Evolutionary conservation across 805 yeast genomes (phyloP).

Genomic region (Wickerhamomyces subpelliculosus): DNA sequence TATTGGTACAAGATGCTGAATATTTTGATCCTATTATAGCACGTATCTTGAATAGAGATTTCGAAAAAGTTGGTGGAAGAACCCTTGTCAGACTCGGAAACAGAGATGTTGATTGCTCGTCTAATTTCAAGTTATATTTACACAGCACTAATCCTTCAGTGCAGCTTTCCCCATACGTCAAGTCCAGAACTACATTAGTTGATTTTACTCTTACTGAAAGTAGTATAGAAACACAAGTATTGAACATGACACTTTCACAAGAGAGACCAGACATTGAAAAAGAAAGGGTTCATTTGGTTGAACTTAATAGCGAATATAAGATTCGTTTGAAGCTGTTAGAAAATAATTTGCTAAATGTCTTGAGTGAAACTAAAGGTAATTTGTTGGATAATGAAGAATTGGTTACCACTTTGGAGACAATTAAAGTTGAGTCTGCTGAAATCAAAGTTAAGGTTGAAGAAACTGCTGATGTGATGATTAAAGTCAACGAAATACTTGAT

Average conservation of each 20-base stretch:
- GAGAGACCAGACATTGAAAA: conserved; percentile 63
- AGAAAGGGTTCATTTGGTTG: conserved; percentile 46
- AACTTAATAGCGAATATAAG: conserved; percentile 53
- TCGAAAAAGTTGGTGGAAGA: conserved; percentile 64
- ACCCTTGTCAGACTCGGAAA: conserved; percentile 52
- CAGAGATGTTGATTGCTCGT: conserved; percentile 58
- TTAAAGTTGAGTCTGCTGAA: conserved; percentile 56
- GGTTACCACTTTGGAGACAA: conserved; percentile 49
- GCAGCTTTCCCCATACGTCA: conserved; percentile 44
- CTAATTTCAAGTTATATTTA: conserved; percentile 53
- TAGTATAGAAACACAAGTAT: conserved; percentile 55
- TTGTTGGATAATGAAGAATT: conserved; percentile 64
- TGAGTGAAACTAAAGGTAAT: conserved; percentile 51
- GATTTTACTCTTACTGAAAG: conserved; percentile 71
- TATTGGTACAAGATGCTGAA: conserved; percentile 77
- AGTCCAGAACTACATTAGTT: conserved; percentile 53
- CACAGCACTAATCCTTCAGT: conserved; percentile 52
- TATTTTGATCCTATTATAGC: conserved; percentile 67
- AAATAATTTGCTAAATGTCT: conserved; percentile 43
- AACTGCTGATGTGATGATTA: conserved; percentile 45
- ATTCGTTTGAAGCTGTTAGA: conserved; percentile 51
- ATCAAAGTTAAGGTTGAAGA: conserved; percentile 48
- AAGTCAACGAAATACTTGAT: conserved; percentile 42
- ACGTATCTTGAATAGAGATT: conserved; percentile 55
- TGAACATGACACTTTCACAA: conserved; percentile 46